These are phyloP conservation scores for Crataegus laevigata DNA, from an alignment of 306 rosid species.

Conservation along the genomic window DNA sequence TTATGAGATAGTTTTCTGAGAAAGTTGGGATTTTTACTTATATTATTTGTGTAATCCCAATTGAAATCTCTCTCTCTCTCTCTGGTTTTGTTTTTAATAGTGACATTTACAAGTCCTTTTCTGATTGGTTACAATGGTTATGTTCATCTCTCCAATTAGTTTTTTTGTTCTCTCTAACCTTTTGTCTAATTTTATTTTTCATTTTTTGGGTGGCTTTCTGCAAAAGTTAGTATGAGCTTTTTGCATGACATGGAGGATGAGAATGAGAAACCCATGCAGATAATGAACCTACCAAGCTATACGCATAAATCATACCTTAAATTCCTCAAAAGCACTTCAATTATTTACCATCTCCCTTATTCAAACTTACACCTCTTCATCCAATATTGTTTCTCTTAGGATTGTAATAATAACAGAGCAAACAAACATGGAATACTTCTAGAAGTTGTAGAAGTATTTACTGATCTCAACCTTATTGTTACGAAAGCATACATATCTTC, in stretches of 20 bases:
- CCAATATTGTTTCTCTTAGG: conserved; percentile 37
- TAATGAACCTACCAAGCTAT: conserved; percentile 82
- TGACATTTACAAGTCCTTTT: not conserved
- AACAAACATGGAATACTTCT: conserved; percentile 80
- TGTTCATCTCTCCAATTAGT: conserved; percentile 20
- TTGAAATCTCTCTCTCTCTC: not conserved
- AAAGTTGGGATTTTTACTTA: not conserved
- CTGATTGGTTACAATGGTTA: too few species aligned
- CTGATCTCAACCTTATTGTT: conserved; percentile 76
- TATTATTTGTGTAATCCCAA: not conserved
- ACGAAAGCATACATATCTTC: conserved; percentile 85
- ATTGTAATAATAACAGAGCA: conserved; percentile 91
- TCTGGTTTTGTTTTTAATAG: not conserved
- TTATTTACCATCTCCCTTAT: not conserved
- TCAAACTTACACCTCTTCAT: conserved; percentile 21
- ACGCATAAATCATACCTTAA: not conserved
- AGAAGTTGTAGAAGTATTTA: conserved; percentile 78
- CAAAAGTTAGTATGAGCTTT: conserved; percentile 68
- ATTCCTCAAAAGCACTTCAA: not conserved
- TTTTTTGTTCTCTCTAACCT: conserved; percentile 37
- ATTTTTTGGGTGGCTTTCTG: not conserved
- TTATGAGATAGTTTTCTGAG: not conserved
- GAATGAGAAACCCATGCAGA: conserved; percentile 68
- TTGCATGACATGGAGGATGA: conserved; percentile 79
- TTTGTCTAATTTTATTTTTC: conserved; percentile 1